A percentile compares a stretch with the other conserved stretches of the same genome.
Evolutionary conservation across 805 yeast genomes (phyloP).

Genomic region (Tetrapisispora namnaoensis): DNA sequence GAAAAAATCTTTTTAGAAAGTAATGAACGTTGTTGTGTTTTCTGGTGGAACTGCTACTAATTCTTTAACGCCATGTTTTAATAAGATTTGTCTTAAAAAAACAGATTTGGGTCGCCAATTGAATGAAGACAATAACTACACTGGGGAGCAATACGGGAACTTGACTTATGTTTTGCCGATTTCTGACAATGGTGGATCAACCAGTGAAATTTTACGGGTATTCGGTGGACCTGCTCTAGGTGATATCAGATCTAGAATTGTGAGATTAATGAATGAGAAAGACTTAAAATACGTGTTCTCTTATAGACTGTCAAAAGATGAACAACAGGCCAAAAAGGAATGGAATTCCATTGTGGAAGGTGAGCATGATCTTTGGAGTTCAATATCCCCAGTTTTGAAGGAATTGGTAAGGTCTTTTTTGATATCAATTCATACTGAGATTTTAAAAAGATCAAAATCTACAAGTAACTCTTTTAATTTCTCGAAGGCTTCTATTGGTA

Average conservation of each 20-base stretch:
- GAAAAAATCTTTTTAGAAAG: too few relatives aligned
- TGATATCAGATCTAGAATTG: constrained; percentile 74
- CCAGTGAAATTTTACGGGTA: constrained; percentile 76
- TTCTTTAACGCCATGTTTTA: constrained; percentile 53
- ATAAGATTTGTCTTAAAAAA: constrained; percentile 31
- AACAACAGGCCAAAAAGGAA: constrained; percentile 46
- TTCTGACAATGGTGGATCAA: constrained; percentile 91
- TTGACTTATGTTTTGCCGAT: constrained; percentile 62
- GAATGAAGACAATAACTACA: constrained; percentile 6
- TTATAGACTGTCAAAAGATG: constrained; percentile 23
- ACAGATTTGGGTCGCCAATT: neutral
- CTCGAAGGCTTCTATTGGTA: constrained; percentile 77
- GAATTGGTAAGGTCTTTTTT: constrained; percentile 71
- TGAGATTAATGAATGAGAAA: constrained; percentile 55
- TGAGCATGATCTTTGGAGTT: constrained; percentile 56
- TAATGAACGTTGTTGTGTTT: constrained; percentile 33
- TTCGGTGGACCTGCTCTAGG: constrained; percentile 96
- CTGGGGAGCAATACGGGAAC: neutral
- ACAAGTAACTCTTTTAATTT: constrained; percentile 41
- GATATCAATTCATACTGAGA: constrained; percentile 68
- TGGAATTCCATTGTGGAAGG: constrained; percentile 81
- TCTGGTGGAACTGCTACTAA: constrained; percentile 89
- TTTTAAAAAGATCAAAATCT: constrained; percentile 51
- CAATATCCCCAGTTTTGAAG: constrained; percentile 38
- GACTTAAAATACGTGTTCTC: constrained; percentile 29